phyloP scores from a whole-genome alignment of 768 basidiomycete genomes.

The Mycena latifolia region DNA sequence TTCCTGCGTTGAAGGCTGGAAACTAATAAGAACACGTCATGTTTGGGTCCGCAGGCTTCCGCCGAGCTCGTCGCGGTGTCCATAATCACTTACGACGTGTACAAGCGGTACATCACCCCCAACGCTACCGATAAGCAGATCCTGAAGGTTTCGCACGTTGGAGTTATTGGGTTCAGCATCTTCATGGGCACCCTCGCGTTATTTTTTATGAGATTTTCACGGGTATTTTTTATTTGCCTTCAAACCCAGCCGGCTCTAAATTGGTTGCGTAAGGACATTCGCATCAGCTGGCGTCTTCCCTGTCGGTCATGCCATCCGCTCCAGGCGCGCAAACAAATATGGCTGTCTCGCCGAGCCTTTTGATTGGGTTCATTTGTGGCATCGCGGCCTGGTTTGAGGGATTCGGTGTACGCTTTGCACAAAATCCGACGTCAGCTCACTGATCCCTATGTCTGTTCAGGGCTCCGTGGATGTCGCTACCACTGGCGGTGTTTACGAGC shows the following conservation, averaged over 20 bases:
- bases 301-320: constrained; percentile 26
- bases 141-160: constrained; percentile 25
- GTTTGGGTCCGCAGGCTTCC: constrained; percentile 29
- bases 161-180: constrained; percentile 31
- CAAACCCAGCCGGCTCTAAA: background rate
- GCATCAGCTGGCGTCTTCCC: constrained; percentile 34
- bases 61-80: constrained; percentile 51
- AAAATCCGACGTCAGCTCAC: background rate
- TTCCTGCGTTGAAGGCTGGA: background rate
- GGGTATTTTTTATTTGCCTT: background rate
- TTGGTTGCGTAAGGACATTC: constrained; percentile 18
- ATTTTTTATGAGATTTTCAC: constrained; percentile 30
- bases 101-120: constrained; percentile 34
- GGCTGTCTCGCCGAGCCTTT: constrained; percentile 26
- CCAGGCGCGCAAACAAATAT: constrained; percentile 24
- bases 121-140: constrained; percentile 33
- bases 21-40: background rate
- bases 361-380: constrained; percentile 30
- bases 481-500: constrained; percentile 29
- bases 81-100: constrained; percentile 39
- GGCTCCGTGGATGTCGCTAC: constrained; percentile 21
- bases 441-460: background rate
- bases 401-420: constrained; percentile 9
- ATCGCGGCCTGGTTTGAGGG: constrained; percentile 33
- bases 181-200: constrained; percentile 26